Evolutionary conservation across 441 rosid genomes (phyloP).

Genomic region (Gossypium davidsonii): DNA sequence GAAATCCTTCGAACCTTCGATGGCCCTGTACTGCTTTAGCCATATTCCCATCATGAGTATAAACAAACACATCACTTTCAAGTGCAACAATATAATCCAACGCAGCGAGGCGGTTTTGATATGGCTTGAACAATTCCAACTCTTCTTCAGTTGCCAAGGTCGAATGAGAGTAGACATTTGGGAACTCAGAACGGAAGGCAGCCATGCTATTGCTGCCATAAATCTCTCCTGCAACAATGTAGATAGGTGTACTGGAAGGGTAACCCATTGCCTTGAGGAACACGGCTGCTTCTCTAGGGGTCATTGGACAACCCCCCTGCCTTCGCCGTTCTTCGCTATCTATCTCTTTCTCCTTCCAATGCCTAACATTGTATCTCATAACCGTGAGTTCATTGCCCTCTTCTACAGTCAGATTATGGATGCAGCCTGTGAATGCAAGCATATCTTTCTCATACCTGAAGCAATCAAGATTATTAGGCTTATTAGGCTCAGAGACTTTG

Average conservation of each 20-base stretch:
- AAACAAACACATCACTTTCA: conserved; percentile 83
- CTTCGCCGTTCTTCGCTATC: conserved; percentile 53
- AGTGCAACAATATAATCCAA: conserved; percentile 83
- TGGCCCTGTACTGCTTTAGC: conserved; percentile 98
- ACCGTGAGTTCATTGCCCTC: conserved; percentile 63
- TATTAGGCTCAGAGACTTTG: conserved; percentile 1
- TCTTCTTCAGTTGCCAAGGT: conserved; percentile 72
- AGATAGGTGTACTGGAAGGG: conserved; percentile 67
- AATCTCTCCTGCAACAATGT: conserved; percentile 82
- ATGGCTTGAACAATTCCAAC: conserved; percentile 55
- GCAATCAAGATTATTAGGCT: conserved; percentile 20
- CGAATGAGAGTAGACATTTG: conserved; percentile 69
- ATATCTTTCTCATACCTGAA: conserved; percentile 84
- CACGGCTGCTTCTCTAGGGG: conserved; percentile 86
- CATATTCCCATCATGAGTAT: conserved; percentile 91
- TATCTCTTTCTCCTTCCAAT: conserved; percentile 96
- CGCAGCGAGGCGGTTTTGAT: conserved; percentile 91
- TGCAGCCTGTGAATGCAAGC: conserved; percentile 94
- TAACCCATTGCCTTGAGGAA: conserved; percentile 92
- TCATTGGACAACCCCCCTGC: conserved; percentile 88
- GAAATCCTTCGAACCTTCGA: conserved; percentile 73
- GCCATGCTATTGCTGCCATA: conserved; percentile 76
- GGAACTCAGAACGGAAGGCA: conserved; percentile 65
- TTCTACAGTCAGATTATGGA: conserved; percentile 59
- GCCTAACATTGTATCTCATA: conserved; percentile 71